Conservation (phyloP, 2,329 filamentous ascomycete genomes). For the Arthroderma sp. region DNA sequence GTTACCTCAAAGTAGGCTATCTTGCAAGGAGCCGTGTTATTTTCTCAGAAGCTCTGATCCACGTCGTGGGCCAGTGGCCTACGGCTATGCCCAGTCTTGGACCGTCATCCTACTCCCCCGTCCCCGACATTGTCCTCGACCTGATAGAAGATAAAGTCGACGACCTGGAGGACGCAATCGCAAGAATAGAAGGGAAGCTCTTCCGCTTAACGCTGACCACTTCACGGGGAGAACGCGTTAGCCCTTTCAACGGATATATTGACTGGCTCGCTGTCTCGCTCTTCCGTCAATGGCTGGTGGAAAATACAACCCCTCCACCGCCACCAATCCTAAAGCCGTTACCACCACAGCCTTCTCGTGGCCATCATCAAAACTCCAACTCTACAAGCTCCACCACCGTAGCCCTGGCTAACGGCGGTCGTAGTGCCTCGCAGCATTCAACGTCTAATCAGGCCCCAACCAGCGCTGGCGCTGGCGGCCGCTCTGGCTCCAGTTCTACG, state of each 20-base stretch:
- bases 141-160: constrained; percentile 92
- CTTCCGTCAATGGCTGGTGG: constrained; percentile 86
- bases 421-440: not conserved
- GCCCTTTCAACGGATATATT: constrained; percentile 63
- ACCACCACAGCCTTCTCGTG: not conserved
- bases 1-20: constrained; percentile 80
- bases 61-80: constrained; percentile 92
- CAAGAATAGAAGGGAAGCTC: constrained; percentile 64
- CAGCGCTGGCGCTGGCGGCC: constrained; percentile 6
- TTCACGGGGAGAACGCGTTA: constrained; percentile 67
- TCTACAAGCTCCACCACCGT: constrained; percentile 4
- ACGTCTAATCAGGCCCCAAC: constrained; percentile 4
- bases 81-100: constrained; percentile 64
- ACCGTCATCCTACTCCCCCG: constrained; percentile 35
- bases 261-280: constrained; percentile 81
- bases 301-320: constrained; percentile 67
- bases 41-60: constrained; percentile 76
- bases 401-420: too few species aligned
- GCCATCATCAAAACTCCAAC: constrained; percentile 4
- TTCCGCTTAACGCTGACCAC: constrained; percentile 72
- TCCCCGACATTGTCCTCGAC: constrained; percentile 67
- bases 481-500: constrained; percentile 8
- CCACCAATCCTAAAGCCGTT: constrained; percentile 32
- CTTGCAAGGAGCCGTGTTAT: constrained; percentile 72
- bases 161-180: constrained; percentile 72